Conservation (phyloP, 345 rosid species). For the Moringa oleifera region DNA sequence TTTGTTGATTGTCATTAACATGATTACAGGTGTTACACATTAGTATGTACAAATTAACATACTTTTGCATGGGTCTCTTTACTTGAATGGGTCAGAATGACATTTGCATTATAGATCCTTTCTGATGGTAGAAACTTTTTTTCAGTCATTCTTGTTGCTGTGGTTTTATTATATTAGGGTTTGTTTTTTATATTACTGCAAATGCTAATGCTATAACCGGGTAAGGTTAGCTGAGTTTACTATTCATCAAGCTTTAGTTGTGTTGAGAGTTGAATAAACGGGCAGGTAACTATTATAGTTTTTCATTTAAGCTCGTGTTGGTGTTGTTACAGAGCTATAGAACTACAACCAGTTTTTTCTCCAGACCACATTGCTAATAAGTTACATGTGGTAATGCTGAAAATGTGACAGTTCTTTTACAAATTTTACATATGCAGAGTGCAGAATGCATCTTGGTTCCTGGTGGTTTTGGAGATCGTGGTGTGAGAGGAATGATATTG, state of each 20-base stretch:
- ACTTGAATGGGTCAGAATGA: neutral
- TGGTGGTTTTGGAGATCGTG: constrained; percentile 99
- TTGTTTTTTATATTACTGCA: neutral
- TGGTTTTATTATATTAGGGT: neutral
- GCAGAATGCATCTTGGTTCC: constrained; percentile 91
- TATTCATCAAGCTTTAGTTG: no score
- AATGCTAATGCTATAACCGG: neutral
- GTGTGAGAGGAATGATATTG: constrained; percentile 89
- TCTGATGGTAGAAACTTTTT: neutral
- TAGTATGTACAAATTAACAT: neutral
- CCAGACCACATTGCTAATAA: neutral
- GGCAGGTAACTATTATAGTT: no score
- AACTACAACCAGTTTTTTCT: neutral
- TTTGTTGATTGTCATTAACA: neutral
- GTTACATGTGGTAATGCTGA: no score
- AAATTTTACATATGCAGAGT: constrained; percentile 39
- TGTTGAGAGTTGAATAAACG: no score
- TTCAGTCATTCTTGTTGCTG: neutral
- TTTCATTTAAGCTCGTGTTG: no score
- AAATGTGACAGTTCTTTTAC: no score
- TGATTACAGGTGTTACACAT: neutral
- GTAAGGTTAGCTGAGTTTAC: neutral
- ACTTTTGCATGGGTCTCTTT: neutral
- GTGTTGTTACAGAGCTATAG: neutral
- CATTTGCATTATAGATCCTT: neutral